Evolutionary conservation across 2,329 filamentous ascomycete genomes (phyloP).

Genomic region (Pseudogymnoascus sp.): DNA sequence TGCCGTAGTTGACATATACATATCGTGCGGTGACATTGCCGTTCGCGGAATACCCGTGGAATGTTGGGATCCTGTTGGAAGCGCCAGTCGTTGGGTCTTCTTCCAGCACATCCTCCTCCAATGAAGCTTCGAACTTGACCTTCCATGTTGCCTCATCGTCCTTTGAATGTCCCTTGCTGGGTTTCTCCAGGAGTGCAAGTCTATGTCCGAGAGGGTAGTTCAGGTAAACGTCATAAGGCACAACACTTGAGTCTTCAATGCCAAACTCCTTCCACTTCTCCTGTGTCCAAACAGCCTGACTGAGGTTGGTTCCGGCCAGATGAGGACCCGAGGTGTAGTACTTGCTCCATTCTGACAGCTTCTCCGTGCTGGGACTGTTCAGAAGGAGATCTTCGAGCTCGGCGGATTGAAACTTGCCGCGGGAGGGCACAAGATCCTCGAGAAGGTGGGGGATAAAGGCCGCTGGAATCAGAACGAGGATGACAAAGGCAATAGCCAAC

Average conservation of each 20-base stretch:
- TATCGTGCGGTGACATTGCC: conserved; percentile 85
- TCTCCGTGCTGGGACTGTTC: conserved; percentile 47
- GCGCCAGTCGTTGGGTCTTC: conserved; percentile 73
- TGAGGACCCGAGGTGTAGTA: conserved; percentile 74
- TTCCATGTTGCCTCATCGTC: conserved; percentile 53
- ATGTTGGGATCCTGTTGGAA: conserved; percentile 69
- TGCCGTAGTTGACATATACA: conserved; percentile 88
- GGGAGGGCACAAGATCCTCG: conserved; percentile 25
- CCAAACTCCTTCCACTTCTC: conserved; percentile 67
- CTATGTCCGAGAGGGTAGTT: conserved; percentile 69
- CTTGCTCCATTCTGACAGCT: conserved; percentile 60
- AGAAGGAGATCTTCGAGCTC: conserved; percentile 49
- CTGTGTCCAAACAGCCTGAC: conserved; percentile 62
- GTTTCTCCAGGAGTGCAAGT: conserved; percentile 51
- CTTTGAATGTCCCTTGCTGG: conserved; percentile 26
- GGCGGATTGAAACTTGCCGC: conserved; percentile 33
- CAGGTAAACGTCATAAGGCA: conserved; percentile 66
- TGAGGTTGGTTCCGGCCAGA: conserved; percentile 68
- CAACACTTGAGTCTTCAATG: conserved; percentile 48
- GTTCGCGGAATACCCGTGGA: conserved; percentile 88
- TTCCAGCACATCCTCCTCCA: conserved; percentile 76
- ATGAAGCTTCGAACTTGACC: conserved; percentile 69
- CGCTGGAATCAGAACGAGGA: conserved; percentile 39
- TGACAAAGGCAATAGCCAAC: conserved; percentile 34
- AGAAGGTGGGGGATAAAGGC: conserved; percentile 32